These are phyloP conservation scores for Annona cherimola DNA, from an alignment of 164 flowering plant genomes.

Conservation along the genomic window DNA sequence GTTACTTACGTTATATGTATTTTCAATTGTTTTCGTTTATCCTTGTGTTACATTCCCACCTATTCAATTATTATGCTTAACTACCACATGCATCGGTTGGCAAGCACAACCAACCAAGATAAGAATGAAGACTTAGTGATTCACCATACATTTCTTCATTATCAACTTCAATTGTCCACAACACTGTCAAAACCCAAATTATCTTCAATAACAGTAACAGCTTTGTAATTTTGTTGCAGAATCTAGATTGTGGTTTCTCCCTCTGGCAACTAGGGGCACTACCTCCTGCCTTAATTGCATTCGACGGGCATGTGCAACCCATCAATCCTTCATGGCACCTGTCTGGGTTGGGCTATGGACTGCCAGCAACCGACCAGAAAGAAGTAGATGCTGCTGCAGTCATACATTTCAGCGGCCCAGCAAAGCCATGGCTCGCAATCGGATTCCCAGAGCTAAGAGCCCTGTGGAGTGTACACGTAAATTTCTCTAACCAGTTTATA, in stretches of 20 bases:
- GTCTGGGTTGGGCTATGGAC: slow-evolving; percentile 46
- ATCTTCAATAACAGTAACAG: too few species aligned
- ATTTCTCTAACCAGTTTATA: slow-evolving; percentile 44
- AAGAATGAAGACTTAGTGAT: too few species aligned
- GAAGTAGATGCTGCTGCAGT: slow-evolving; percentile 45
- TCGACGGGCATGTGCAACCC: slow-evolving; percentile 48
- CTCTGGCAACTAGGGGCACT: slow-evolving; percentile 60
- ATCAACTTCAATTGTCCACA: too few species aligned
- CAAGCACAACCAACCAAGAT: too few species aligned
- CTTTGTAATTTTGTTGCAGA: slow-evolving; percentile 27
- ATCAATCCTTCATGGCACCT: slow-evolving; percentile 61
- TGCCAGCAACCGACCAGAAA: slow-evolving; percentile 11
- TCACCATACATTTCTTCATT: too few species aligned
- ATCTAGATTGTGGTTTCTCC: slow-evolving; percentile 38
- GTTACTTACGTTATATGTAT: too few species aligned
- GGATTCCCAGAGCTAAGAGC: slow-evolving; percentile 41
- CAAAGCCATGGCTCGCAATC: slow-evolving; percentile 72
- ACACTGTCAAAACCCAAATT: too few species aligned
- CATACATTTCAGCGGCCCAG: slow-evolving; percentile 67
- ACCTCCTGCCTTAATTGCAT: slow-evolving; percentile 67
- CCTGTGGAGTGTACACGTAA: slow-evolving; percentile 47
- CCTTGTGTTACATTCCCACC: too few species aligned
- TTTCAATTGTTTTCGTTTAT: too few species aligned
- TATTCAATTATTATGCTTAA: too few species aligned
- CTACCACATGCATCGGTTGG: too few species aligned